These are phyloP conservation scores for Yamadazyma jaroonii DNA, from an alignment of 1,139 yeast genomes.

Conservation along the genomic window DNA sequence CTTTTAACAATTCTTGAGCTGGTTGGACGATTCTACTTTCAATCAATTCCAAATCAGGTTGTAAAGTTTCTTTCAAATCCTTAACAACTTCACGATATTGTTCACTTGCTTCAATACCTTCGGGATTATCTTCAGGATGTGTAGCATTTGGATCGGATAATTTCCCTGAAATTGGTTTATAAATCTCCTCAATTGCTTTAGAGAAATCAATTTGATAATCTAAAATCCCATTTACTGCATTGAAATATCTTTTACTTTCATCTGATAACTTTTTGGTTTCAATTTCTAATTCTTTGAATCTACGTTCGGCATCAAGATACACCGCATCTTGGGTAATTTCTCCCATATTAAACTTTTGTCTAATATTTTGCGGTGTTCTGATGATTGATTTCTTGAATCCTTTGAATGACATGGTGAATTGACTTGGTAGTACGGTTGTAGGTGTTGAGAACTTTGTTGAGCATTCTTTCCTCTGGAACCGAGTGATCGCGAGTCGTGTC, in stretches of 20 bases:
- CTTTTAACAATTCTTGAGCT: constrained; percentile 83
- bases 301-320: constrained; percentile 89
- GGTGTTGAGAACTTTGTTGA: constrained; percentile 3
- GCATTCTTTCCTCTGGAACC: neutral
- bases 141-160: constrained; percentile 84
- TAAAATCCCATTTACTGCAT: constrained; percentile 91
- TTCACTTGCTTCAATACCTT: constrained; percentile 92
- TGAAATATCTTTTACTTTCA: constrained; percentile 85
- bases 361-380: constrained; percentile 80
- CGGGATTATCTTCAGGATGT: constrained; percentile 90
- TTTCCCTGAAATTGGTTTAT: constrained; percentile 93
- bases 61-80: constrained; percentile 78
- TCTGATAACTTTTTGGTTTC: constrained; percentile 89
- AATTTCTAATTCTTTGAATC: constrained; percentile 86
- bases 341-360: constrained; percentile 84
- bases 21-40: constrained; percentile 89
- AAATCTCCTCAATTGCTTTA: constrained; percentile 90
- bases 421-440: neutral
- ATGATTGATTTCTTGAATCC: constrained; percentile 85
- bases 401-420: constrained; percentile 73
- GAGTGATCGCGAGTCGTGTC: constrained; percentile 1
- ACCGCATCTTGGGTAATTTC: constrained; percentile 83
- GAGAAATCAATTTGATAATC: constrained; percentile 92
- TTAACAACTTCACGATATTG: constrained; percentile 85
- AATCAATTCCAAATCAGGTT: constrained; percentile 91